Conservation (phyloP, 805 yeast species). For the Lipomyces yamadae region DNA sequence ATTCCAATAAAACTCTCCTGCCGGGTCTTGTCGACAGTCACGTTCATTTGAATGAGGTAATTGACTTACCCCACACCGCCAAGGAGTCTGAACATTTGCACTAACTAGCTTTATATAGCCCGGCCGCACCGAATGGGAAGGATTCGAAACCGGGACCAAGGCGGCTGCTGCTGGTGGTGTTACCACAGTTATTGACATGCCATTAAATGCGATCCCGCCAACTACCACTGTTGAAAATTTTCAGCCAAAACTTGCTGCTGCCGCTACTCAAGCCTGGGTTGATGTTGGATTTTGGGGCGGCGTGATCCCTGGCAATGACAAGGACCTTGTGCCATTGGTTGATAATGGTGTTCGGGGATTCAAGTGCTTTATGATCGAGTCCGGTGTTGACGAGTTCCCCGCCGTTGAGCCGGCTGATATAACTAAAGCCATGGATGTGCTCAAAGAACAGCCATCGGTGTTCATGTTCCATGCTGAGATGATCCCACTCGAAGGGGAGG, state of each 20-base stretch:
- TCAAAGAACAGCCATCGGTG: constrained; percentile 68
- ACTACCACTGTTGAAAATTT: constrained; percentile 84
- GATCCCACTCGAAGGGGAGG: constrained; percentile 54
- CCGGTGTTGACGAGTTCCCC: constrained; percentile 97
- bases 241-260: constrained; percentile 75
- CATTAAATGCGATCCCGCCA: constrained; percentile 93
- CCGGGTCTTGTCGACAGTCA: constrained; percentile 95
- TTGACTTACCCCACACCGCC: background rate
- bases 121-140: constrained; percentile 99
- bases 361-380: constrained; percentile 88
- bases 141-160: constrained; percentile 93
- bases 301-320: constrained; percentile 74
- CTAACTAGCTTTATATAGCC: constrained; percentile 50
- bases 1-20: constrained; percentile 67
- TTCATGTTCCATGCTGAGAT: constrained; percentile 94
- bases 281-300: constrained; percentile 99
- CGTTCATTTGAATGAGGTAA: constrained; percentile 81
- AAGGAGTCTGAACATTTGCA: background rate
- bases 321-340: constrained; percentile 73
- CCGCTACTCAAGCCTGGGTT: constrained; percentile 82
- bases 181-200: constrained; percentile 95
- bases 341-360: constrained; percentile 90
- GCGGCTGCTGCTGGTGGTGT: constrained; percentile 97
- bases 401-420: constrained; percentile 71
- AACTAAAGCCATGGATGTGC: constrained; percentile 63